Evolutionary conservation across 139 green algal genomes (phyloP).

Genomic region (Edaphochlamys debaryana): DNA sequence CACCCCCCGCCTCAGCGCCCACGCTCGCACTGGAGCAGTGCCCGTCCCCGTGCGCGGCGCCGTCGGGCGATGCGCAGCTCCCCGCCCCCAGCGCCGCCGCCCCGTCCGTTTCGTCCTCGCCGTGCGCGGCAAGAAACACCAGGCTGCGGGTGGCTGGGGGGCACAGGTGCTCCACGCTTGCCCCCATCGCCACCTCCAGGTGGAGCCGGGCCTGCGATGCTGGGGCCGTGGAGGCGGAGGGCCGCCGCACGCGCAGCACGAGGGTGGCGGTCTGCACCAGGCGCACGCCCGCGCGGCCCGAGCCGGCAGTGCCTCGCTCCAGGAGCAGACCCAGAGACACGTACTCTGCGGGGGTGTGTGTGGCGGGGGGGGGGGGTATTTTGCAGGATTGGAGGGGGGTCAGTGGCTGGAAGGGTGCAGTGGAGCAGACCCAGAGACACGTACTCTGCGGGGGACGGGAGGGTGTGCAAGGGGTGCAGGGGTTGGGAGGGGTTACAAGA

Average conservation of each 20-base stretch:
- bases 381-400: too few relatives aligned
- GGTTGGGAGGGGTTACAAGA: too few relatives aligned
- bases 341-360: constrained; percentile 61
- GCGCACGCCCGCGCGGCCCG: background rate
- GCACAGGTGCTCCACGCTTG: constrained; percentile 41
- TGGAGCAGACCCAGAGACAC: constrained; percentile 60
- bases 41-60: too few relatives aligned
- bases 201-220: background rate
- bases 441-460: constrained; percentile 61
- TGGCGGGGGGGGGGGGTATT: too few relatives aligned
- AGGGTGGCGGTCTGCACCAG: constrained; percentile 61
- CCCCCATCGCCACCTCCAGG: constrained; percentile 36
- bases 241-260: constrained; percentile 42
- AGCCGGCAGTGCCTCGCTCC: background rate
- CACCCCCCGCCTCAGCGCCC: too few relatives aligned
- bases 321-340: constrained; percentile 62
- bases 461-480: too few relatives aligned
- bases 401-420: too few relatives aligned
- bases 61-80: background rate
- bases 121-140: constrained; percentile 52
- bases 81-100: too few relatives aligned
- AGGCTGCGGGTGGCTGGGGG: constrained; percentile 50
- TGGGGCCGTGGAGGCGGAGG: background rate
- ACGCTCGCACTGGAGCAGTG: too few relatives aligned
- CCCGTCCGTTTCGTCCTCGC: background rate